Base-by-base conservation (phyloP, 2,329 filamentous ascomycete genomes). In the Fusarium tupiense region DNA sequence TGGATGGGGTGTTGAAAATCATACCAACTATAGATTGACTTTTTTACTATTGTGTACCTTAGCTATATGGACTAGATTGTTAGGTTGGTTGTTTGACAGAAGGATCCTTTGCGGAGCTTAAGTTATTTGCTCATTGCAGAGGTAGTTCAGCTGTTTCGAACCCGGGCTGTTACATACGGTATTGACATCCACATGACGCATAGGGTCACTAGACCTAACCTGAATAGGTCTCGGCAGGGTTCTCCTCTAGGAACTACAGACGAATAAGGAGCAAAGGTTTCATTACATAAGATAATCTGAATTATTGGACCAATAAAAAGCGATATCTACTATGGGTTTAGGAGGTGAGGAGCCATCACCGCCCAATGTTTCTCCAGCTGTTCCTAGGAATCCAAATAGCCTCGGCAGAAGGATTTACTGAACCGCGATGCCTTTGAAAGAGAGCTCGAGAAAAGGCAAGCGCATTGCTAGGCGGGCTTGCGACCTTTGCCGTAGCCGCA, bases 101-200 rank as follows among this genome's bases (percentile, higher is more conserved):
- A 43, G 13, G 13, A 3, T 6, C 1, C 3, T 5, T 5, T n/a
- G 13, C 14, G 8, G 22, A n/a, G 16, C n/a, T 43, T 9, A 16
- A 1, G 12, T 16, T 35, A 35, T 35, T 35, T 35, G 33, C 33
- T 35, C 33, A 16, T 22, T n/a, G 22, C 22, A 41, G 22, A n/a
- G 12, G 0, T 41, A 14, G 38, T 41, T 14, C 8, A 13, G 12
- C 12, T 41, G 40, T n/a, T 33, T 33, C 13, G 31, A 14, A 33
- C 13, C 13, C 13, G 31, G 31, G 31, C 31, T 33, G 13, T 14
- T 33, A 33, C 13, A 14, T 41, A 41, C 12, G 20, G 7, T 41
- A 16, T n/a, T n/a, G 14, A 9, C 22, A 41, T n/a, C 13, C 40
- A 41, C 40, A 22, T 41, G 22, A 9, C 8, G 13, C 9, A 9